These are phyloP conservation scores for Eimeria mitis DNA, from an alignment of 169 alveolate species.

Conservation along the genomic window DNA sequence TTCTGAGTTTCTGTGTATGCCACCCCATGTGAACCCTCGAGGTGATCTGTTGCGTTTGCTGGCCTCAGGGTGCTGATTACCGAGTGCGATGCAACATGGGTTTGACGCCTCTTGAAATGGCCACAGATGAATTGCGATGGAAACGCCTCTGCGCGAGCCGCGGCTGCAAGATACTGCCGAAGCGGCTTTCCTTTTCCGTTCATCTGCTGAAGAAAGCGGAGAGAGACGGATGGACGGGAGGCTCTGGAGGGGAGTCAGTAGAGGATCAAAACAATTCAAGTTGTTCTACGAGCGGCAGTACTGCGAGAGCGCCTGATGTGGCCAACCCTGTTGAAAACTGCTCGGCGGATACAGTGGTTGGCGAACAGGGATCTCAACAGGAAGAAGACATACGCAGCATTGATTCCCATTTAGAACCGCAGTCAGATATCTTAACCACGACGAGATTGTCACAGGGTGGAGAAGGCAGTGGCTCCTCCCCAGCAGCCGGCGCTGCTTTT, in stretches of 20 bases:
- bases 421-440: not conserved
- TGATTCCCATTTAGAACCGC: not conserved
- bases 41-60: not conserved
- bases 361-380: not conserved
- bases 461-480: not conserved
- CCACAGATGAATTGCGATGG: slow-evolving; percentile 41
- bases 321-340: not conserved
- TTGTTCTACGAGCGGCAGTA: not conserved
- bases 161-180: slow-evolving; percentile 5
- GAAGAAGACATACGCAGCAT: too few species aligned
- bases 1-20: too few species aligned
- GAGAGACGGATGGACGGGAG: not conserved
- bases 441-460: not conserved
- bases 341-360: not conserved
- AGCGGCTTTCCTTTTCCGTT: slow-evolving; percentile 5
- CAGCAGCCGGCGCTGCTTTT: not conserved
- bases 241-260: not conserved
- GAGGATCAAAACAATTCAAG: too few species aligned
- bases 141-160: slow-evolving; percentile 54
- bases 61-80: slow-evolving; percentile 26
- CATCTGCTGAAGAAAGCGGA: slow-evolving; percentile 47
- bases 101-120: slow-evolving; percentile 32
- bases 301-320: not conserved
- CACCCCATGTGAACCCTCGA: not conserved
- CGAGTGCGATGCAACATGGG: slow-evolving; percentile 19